phyloP scores from a whole-genome alignment of 495 filamentous ascomycete species.

The Parmelia sp. region DNA sequence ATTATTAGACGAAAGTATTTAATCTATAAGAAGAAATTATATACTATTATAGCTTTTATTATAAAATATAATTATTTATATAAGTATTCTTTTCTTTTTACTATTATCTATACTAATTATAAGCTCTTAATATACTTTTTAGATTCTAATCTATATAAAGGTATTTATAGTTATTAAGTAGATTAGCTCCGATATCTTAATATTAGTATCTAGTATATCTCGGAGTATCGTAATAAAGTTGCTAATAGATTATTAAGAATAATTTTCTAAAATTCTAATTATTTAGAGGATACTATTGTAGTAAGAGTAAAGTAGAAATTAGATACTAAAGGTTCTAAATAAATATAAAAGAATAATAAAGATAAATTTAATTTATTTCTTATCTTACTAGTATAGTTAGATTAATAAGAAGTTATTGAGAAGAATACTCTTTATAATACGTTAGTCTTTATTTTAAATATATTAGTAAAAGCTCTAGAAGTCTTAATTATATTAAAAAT shows the following conservation, averaged over 20 bases:
- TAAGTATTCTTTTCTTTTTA: no score
- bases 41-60: conserved; percentile 11
- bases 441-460: neutral
- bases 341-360: neutral
- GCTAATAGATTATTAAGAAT: neutral
- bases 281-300: neutral
- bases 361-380: no score
- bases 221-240: conserved; percentile 4
- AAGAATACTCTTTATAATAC: neutral
- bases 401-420: neutral
- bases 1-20: conserved; percentile 7
- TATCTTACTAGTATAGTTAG: no score
- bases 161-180: no score
- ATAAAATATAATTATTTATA: conserved; percentile 17
- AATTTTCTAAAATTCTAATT: neutral
- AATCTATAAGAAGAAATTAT: conserved; percentile 14
- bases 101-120: no score
- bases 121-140: no score
- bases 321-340: neutral
- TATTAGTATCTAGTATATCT: conserved; percentile 15
- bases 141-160: no score
- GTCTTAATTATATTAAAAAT: no score
- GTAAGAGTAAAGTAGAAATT: neutral
- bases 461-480: no score
- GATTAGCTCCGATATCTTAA: no score